Percentiles rank a stretch among this genome's conserved stretches.
Conservation (phyloP, 805 yeast species). For the Candida sonorensis region DNA sequence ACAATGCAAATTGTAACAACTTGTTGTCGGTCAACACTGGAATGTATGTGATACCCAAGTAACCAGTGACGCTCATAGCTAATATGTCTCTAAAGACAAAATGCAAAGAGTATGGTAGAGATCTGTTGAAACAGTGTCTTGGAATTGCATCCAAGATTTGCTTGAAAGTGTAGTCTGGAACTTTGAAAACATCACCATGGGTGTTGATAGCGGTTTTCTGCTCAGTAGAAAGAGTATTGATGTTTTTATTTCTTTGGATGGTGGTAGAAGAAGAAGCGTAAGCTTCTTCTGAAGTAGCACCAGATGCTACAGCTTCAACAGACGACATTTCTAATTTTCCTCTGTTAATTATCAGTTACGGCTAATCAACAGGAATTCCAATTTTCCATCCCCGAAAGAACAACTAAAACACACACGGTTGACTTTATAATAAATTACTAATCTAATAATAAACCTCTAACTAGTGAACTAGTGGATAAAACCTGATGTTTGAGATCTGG, state of each 20-base stretch:
- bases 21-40: constrained; percentile 34
- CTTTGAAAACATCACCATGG: constrained; percentile 46
- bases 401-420: too few species aligned
- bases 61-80: constrained; percentile 37
- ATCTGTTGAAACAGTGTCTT: constrained; percentile 52
- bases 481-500: too few species aligned
- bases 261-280: constrained; percentile 5
- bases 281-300: constrained; percentile 1
- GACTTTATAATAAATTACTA: too few species aligned
- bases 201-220: constrained; percentile 39
- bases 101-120: constrained; percentile 39
- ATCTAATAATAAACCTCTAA: too few species aligned
- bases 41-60: constrained; percentile 35
- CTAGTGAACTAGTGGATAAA: too few species aligned
- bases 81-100: constrained; percentile 49
- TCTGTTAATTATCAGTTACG: background rate
- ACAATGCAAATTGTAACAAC: constrained; percentile 29
- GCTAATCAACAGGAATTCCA: too few species aligned
- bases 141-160: constrained; percentile 54
- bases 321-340: constrained; percentile 1
- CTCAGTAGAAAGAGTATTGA: constrained; percentile 14
- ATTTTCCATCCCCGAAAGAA: too few species aligned
- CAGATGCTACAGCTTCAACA: constrained; percentile 7
- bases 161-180: constrained; percentile 56
- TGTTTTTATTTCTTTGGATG: constrained; percentile 14